Percentiles rank a stretch among this genome's conserved stretches.
These are phyloP conservation scores for Cordyceps militaris DNA, from an alignment of 2,329 filamentous ascomycete genomes.

Conservation along the genomic window DNA sequence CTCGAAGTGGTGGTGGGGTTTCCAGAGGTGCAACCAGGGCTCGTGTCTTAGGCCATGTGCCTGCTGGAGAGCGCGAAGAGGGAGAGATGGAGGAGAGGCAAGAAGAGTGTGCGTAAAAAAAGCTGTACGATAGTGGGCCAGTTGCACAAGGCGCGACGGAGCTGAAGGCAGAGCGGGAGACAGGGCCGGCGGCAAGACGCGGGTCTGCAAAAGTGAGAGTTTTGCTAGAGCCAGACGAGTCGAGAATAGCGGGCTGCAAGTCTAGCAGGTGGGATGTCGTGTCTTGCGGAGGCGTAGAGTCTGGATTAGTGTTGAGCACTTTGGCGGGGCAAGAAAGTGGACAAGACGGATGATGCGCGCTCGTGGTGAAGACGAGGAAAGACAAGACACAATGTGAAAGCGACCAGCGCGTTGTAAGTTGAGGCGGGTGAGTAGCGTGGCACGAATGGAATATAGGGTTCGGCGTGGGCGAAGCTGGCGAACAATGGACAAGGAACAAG, in stretches of 20 bases:
- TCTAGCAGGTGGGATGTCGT: conserved; percentile 1
- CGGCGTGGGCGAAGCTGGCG: not conserved
- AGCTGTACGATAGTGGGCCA: conserved; percentile 12
- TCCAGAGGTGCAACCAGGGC: conserved; percentile 10
- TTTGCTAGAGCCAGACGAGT: not conserved
- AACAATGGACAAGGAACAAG: not conserved
- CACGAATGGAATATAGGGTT: too few species aligned
- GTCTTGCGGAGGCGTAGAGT: conserved; percentile 4
- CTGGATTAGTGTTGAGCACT: conserved; percentile 5
- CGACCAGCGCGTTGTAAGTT: not conserved
- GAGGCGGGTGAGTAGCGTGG: not conserved
- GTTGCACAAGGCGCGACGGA: conserved; percentile 1
- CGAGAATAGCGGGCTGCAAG: conserved; percentile 8
- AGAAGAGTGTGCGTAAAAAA: conserved; percentile 13
- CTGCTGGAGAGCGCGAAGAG: not conserved
- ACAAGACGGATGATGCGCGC: conserved; percentile 3
- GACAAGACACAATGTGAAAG: not conserved
- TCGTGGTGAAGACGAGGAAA: not conserved
- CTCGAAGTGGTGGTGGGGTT: conserved; percentile 6
- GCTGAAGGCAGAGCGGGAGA: conserved; percentile 2
- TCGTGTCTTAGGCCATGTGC: conserved; percentile 12
- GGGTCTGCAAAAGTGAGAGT: conserved; percentile 7
- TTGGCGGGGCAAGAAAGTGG: conserved; percentile 10
- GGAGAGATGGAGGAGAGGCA: not conserved
- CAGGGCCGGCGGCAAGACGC: conserved; percentile 9